A percentile compares a stretch with the other conserved stretches of the same genome.
These are phyloP conservation scores for Perkinsus marinus DNA, from an alignment of 169 alveolate species.

Conservation along the genomic window DNA sequence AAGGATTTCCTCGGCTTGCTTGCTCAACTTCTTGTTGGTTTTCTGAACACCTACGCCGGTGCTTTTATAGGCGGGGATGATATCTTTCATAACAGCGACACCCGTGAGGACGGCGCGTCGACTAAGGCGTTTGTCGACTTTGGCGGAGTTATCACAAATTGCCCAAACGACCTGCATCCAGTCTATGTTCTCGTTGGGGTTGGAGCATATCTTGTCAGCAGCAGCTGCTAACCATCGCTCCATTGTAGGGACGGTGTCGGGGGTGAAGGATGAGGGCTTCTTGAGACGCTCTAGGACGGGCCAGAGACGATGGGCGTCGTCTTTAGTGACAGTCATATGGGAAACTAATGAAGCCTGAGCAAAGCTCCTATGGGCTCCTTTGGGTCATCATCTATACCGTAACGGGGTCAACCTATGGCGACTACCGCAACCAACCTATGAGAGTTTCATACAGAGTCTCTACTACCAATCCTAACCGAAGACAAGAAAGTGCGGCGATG, in stretches of 20 bases:
- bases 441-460: too few relatives aligned
- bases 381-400: too few relatives aligned
- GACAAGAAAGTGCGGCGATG: too few relatives aligned
- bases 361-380: background rate
- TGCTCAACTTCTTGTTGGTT: background rate
- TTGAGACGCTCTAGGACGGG: background rate
- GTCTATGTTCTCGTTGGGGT: background rate
- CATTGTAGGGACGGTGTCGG: background rate
- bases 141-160: background rate
- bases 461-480: too few relatives aligned
- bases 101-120: background rate
- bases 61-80: background rate
- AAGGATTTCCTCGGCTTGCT: background rate
- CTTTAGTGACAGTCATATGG: background rate
- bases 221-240: background rate
- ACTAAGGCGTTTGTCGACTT: background rate
- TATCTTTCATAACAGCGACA: background rate
- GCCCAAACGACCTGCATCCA: background rate
- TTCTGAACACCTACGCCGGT: background rate
- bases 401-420: too few relatives aligned
- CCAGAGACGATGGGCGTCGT: background rate
- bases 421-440: too few relatives aligned
- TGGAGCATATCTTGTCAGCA: background rate
- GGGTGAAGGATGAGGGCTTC: background rate
- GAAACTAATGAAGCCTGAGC: background rate